A percentile compares a stretch with the other conserved stretches of the same genome.
Conservation (phyloP, 1,139 yeast genomes). For the Entelexis sorbosivorans region DNA sequence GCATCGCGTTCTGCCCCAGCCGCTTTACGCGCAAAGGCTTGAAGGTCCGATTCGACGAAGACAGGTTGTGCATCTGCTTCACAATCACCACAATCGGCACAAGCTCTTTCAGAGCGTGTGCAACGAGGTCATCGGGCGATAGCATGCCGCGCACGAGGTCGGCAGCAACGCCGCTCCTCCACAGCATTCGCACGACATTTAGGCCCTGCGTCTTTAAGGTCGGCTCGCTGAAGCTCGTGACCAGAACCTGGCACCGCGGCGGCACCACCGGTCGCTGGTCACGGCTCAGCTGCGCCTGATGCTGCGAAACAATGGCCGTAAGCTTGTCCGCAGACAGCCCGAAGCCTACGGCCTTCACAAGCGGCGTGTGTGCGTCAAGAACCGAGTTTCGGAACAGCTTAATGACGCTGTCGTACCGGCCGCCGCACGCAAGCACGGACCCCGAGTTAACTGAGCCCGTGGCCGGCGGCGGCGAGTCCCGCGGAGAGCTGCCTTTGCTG, state of each 20-base stretch:
- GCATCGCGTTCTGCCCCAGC: slow-evolving; percentile 35
- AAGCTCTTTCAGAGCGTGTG: slow-evolving; percentile 56
- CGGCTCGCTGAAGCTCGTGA: slow-evolving; percentile 50
- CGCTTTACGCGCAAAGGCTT: slow-evolving; percentile 68
- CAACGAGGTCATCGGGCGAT: slow-evolving; percentile 57
- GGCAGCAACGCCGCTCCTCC: slow-evolving; percentile 63
- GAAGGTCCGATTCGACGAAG: slow-evolving; percentile 38
- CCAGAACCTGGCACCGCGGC: slow-evolving; percentile 65
- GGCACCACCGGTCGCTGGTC: slow-evolving; percentile 7
- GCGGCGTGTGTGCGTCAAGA: slow-evolving; percentile 33
- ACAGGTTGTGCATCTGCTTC: slow-evolving; percentile 43
- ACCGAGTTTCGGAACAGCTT: slow-evolving; percentile 49
- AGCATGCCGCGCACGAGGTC: slow-evolving; percentile 46
- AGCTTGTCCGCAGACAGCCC: slow-evolving; percentile 53
- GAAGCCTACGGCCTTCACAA: slow-evolving; percentile 69
- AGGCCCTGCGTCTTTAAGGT: slow-evolving; percentile 46
- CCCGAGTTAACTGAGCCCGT: slow-evolving; percentile 2
- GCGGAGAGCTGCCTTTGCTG: not conserved
- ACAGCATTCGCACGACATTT: slow-evolving; percentile 49
- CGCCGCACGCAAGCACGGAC: slow-evolving; percentile 73
- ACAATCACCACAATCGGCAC: slow-evolving; percentile 65
- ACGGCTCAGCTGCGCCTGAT: not conserved
- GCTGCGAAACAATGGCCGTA: slow-evolving; percentile 16
- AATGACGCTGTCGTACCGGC: slow-evolving; percentile 71
- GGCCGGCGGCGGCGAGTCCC: not conserved